Conservation (phyloP, 306 rosid species). For the Pyrus bretschneideri region DNA sequence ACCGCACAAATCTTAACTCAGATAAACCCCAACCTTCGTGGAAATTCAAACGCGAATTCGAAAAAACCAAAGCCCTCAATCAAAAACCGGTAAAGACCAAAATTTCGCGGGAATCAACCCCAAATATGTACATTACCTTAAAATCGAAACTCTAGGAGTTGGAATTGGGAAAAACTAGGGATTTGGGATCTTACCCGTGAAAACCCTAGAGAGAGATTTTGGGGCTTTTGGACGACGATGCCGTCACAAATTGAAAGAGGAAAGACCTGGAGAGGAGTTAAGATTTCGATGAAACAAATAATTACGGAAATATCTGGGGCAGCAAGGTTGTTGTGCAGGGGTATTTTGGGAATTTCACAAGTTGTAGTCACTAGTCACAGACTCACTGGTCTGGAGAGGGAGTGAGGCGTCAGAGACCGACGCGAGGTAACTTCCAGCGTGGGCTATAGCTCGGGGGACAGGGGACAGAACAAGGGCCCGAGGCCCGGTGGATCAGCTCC, state of each 20-base stretch:
- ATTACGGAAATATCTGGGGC: not conserved
- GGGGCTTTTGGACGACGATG: conserved; percentile 21
- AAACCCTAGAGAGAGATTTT: conserved; percentile 44
- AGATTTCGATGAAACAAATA: not conserved
- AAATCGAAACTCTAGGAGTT: conserved; percentile 14
- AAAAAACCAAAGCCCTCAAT: not conserved
- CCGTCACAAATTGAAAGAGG: conserved; percentile 21
- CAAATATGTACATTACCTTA: not conserved
- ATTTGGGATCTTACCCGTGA: conserved; percentile 24
- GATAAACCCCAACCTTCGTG: not conserved
- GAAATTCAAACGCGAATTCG: conserved; percentile 7
- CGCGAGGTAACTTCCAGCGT: not conserved
- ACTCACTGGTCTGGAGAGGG: not conserved
- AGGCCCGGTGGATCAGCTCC: too few species aligned
- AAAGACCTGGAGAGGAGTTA: conserved; percentile 2
- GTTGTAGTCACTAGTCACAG: not conserved
- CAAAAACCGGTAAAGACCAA: not conserved
- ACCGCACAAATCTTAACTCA: conserved; percentile 1
- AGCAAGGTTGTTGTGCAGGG: conserved; percentile 15
- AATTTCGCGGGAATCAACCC: not conserved
- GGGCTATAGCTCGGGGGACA: too few species aligned
- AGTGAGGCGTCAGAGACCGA: not conserved
- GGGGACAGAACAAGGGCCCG: too few species aligned
- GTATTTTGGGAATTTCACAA: conserved; percentile 18
- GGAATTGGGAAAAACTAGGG: conserved; percentile 12